Evolutionary conservation across 1,284 basidiomycete genomes (phyloP).

Genomic region (Puccinia brachypodii): DNA sequence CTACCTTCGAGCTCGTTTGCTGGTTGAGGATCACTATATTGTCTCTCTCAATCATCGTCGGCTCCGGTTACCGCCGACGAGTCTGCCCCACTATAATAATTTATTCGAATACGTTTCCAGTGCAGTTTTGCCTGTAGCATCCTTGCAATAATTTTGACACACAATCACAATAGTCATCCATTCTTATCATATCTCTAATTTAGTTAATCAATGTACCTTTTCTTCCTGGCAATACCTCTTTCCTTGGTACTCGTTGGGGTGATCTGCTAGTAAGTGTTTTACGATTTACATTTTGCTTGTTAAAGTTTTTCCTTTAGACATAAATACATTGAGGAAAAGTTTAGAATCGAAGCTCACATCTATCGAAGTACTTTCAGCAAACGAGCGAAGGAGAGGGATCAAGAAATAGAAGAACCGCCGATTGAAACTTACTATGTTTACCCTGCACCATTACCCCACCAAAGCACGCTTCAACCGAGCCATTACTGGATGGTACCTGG

Average conservation of each 20-base stretch:
- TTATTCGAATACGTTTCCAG: not conserved
- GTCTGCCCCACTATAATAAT: no score
- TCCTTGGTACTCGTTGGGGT: not conserved
- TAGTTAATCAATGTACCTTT: constrained; percentile 1
- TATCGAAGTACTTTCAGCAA: not conserved
- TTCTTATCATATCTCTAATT: not conserved
- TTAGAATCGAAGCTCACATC: not conserved
- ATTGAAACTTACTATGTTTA: constrained; percentile 14
- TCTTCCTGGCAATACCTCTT: constrained; percentile 13
- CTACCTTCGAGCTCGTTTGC: not conserved
- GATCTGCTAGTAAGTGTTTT: constrained; percentile 4
- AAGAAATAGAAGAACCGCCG: not conserved
- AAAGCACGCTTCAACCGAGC: not conserved
- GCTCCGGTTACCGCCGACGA: not conserved
- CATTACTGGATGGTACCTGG: constrained; percentile 1
- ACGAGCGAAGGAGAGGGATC: not conserved
- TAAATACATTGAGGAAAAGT: not conserved
- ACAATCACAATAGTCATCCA: not conserved
- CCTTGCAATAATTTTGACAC: not conserved
- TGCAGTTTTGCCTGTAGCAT: not conserved
- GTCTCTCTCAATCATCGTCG: not conserved
- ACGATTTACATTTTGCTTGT: not conserved
- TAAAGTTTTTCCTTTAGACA: not conserved
- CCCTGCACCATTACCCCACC: not conserved
- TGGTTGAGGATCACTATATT: not conserved